Percentiles rank a stretch among this genome's conserved stretches.
Evolutionary conservation across 768 basidiomycete genomes (phyloP).

Genomic region (Collybiopsis confluens): DNA sequence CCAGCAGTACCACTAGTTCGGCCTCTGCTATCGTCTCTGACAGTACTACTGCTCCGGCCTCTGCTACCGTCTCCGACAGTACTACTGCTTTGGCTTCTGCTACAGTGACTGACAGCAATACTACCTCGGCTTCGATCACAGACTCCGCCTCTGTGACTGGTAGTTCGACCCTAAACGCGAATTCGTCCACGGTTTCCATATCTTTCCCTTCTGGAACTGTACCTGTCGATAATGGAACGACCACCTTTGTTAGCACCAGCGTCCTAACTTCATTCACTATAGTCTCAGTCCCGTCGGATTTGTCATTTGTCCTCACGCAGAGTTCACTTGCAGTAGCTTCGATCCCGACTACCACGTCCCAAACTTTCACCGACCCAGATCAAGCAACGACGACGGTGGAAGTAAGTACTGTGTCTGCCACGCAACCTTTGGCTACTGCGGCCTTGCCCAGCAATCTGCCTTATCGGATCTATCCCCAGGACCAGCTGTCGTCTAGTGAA

Average conservation of each 20-base stretch:
- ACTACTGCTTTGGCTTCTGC: not conserved
- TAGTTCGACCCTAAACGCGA: not conserved
- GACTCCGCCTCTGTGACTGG: not conserved
- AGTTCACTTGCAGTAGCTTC: slow-evolving; percentile 37
- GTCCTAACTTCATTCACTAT: slow-evolving; percentile 13
- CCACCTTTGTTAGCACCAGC: slow-evolving; percentile 9
- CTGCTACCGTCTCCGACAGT: not conserved
- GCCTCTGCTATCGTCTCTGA: not conserved
- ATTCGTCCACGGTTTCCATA: slow-evolving; percentile 1
- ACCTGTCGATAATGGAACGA: not conserved
- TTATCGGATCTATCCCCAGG: slow-evolving; percentile 49
- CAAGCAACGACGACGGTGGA: slow-evolving; percentile 31
- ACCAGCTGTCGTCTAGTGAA: not conserved
- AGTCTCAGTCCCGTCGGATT: slow-evolving; percentile 33
- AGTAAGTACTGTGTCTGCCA: slow-evolving; percentile 17
- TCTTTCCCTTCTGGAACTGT: not conserved
- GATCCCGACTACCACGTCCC: slow-evolving; percentile 19
- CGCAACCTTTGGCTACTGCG: slow-evolving; percentile 13
- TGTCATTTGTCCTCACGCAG: slow-evolving; percentile 42
- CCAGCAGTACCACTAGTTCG: not conserved
- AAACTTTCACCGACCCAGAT: slow-evolving; percentile 39
- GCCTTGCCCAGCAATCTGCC: slow-evolving; percentile 60
- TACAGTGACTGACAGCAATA: not conserved
- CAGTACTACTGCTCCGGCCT: not conserved
- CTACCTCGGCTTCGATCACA: not conserved